Conservation (phyloP, 2,329 filamentous ascomycete species). For the Diaporthe sp. region DNA sequence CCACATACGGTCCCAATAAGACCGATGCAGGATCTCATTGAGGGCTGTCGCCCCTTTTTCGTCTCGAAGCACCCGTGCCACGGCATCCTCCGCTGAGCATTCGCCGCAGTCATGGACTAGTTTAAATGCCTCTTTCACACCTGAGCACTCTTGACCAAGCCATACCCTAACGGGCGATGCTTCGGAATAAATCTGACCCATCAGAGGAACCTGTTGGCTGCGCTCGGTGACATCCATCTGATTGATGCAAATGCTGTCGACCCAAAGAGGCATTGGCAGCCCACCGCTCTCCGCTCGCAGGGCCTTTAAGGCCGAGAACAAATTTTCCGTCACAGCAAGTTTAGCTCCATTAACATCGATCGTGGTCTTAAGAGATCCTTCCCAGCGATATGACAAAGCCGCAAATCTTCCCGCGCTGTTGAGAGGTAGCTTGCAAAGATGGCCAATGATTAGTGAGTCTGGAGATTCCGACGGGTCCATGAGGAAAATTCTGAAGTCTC, state of each 20-base stretch:
- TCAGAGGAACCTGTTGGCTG: conserved; percentile 22
- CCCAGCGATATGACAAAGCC: background rate
- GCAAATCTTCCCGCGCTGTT: background rate
- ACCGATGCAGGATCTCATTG: background rate
- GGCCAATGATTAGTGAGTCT: background rate
- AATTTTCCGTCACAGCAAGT: background rate
- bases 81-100: background rate
- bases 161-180: conserved; percentile 7
- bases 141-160: conserved; percentile 7
- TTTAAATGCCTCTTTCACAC: background rate
- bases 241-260: conserved; percentile 38
- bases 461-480: background rate
- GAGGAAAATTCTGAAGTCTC: background rate
- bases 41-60: background rate
- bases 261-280: background rate
- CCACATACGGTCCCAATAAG: conserved; percentile 9
- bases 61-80: background rate
- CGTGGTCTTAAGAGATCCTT: background rate
- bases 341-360: background rate
- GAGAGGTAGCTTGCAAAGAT: background rate
- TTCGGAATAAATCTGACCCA: conserved; percentile 26
- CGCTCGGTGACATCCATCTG: conserved; percentile 13
- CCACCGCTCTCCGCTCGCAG: background rate
- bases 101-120: background rate
- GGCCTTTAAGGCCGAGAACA: background rate